Percentiles rank a stretch among this genome's conserved stretches.
phyloP scores from a whole-genome alignment of 768 basidiomycete genomes.

The Trametes gibbosa region DNA sequence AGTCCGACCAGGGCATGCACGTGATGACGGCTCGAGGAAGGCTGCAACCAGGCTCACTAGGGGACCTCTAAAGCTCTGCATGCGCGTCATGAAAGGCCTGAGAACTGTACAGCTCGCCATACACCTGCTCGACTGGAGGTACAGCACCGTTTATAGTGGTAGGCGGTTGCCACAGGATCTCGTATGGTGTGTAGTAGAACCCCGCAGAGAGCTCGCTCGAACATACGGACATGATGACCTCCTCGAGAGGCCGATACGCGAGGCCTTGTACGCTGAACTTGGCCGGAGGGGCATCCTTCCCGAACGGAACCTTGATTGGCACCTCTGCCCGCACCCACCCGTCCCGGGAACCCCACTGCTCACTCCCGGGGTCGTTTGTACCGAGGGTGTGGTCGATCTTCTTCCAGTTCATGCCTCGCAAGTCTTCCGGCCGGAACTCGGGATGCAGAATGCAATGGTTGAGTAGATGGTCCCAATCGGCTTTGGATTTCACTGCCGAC shows the following conservation, averaged over 20 bases:
- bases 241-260: neutral
- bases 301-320: neutral
- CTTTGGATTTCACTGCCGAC: neutral
- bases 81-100: neutral
- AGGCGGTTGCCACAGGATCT: neutral
- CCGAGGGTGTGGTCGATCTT: neutral
- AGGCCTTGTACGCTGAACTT: neutral
- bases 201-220: neutral
- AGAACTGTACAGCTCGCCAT: neutral
- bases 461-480: neutral
- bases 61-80: neutral
- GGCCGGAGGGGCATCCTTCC: neutral
- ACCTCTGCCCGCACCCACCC: neutral
- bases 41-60: neutral
- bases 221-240: neutral
- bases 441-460: neutral
- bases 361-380: neutral
- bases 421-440: neutral
- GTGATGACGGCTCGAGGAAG: conserved; percentile 11
- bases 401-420: neutral
- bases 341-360: neutral
- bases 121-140: neutral
- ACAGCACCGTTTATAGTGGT: no score
- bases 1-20: conserved; percentile 28
- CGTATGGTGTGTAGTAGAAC: neutral